Percentiles rank a stretch among this genome's conserved stretches.
These are phyloP conservation scores for Apodospora peruviana DNA, from an alignment of 495 filamentous ascomycete species.

Conservation along the genomic window DNA sequence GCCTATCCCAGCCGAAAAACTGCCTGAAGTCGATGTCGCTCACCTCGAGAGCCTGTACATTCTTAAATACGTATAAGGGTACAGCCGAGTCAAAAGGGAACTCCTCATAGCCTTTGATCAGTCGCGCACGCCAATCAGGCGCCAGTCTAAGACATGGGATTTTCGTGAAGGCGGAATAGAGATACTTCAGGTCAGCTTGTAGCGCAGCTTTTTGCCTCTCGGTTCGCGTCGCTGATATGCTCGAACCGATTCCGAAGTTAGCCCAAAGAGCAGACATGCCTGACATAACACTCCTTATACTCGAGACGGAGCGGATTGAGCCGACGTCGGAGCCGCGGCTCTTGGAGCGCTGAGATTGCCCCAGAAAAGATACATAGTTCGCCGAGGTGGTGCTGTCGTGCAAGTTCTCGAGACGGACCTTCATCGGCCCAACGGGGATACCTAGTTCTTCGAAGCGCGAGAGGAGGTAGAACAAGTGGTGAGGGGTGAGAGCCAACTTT, in stretches of 20 bases:
- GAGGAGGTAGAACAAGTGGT: constrained; percentile 94
- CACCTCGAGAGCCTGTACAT: constrained; percentile 85
- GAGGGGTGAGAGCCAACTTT: constrained; percentile 90
- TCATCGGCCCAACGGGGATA: constrained; percentile 91
- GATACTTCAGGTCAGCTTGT: constrained; percentile 83
- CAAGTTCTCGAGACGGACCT: constrained; percentile 88
- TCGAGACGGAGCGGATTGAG: constrained; percentile 92
- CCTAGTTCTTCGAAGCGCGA: constrained; percentile 90
- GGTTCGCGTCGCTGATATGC: constrained; percentile 67
- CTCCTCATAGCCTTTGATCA: constrained; percentile 92
- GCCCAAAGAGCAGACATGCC: constrained; percentile 91
- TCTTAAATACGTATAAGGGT: constrained; percentile 91
- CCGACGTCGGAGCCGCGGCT: constrained; percentile 74
- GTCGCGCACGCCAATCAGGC: constrained; percentile 79
- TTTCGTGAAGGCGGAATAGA: constrained; percentile 98
- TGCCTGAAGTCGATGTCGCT: constrained; percentile 93
- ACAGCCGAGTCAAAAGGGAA: constrained; percentile 99
- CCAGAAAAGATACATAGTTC: constrained; percentile 94
- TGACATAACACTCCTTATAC: constrained; percentile 95
- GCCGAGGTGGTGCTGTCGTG: constrained; percentile 79
- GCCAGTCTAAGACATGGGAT: constrained; percentile 85
- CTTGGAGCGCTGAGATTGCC: constrained; percentile 68
- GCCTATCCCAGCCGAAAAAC: constrained; percentile 92
- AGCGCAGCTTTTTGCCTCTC: constrained; percentile 83
- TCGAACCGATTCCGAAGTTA: constrained; percentile 70